phyloP scores from a whole-genome alignment of 108 stramenopile genomes.

The Heterococcus sp. region DNA sequence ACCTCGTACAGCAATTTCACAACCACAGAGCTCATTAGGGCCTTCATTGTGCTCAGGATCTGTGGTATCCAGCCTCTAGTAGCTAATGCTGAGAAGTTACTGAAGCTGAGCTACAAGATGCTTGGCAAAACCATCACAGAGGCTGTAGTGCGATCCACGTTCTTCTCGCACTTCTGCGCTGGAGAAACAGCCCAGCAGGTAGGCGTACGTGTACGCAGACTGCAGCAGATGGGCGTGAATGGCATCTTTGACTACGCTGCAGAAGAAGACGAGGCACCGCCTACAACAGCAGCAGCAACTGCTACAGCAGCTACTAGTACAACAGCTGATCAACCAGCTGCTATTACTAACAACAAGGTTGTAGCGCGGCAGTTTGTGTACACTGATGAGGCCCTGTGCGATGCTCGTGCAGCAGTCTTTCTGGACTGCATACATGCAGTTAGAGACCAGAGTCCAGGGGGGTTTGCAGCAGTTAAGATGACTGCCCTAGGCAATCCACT shows the following conservation, averaged over 20 bases:
- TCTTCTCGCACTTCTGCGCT: slow-evolving; percentile 93
- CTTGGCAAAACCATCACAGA: slow-evolving; percentile 26
- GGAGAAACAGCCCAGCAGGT: slow-evolving; percentile 73
- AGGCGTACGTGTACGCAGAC: slow-evolving; percentile 59
- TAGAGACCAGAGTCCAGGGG: slow-evolving; percentile 61
- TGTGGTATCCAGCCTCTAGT: slow-evolving; percentile 33
- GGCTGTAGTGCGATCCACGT: slow-evolving; percentile 56
- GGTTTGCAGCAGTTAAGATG: slow-evolving; percentile 89
- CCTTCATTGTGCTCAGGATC: slow-evolving; percentile 22
- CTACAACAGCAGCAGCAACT: slow-evolving; percentile 10
- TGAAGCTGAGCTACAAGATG: slow-evolving; percentile 11
- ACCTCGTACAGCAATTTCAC: slow-evolving; percentile 18
- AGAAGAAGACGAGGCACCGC: slow-evolving; percentile 69
- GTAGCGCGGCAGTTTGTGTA: slow-evolving; percentile 71
- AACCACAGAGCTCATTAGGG: slow-evolving; percentile 18
- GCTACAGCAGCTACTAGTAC: background rate
- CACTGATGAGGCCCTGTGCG: slow-evolving; percentile 75
- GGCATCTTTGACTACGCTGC: slow-evolving; percentile 95
- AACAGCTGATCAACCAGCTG: too few species aligned
- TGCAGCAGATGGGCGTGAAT: slow-evolving; percentile 66
- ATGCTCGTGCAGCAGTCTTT: slow-evolving; percentile 69
- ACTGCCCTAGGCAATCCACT: slow-evolving; percentile 88
- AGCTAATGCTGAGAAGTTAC: slow-evolving; percentile 17
- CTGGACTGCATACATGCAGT: slow-evolving; percentile 75
- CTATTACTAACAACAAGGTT: too few species aligned